Base-by-base conservation (phyloP, 352 stramenopile species). In the Phytophthora gonapodyides region DNA sequence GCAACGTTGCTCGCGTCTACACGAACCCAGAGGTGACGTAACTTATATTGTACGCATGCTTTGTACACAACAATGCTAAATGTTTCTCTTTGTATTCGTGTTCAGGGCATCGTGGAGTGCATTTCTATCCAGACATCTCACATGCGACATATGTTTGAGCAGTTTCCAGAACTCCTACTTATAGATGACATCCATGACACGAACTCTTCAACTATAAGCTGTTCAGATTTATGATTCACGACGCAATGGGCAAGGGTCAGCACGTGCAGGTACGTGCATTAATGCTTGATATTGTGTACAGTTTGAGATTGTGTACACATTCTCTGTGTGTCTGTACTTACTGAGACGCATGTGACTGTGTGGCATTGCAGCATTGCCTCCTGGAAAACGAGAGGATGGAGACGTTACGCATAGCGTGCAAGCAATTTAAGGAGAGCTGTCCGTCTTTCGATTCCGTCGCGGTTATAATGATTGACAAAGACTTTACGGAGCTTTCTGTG, bases 131-230 rank as follows among this genome's bases (percentile, higher is more conserved):
- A 67, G 24, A 45, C 50, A 2, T 7, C n/a, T 24, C 35, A 60
- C 36, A 61, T 55, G 50, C 42, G 36, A 2, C 33, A 17, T 3
- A 54, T 66, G 42, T 61, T 60, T 15, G 42, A 42, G 19, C 31
- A 45, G 15, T 67, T 61, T 17, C 49, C 35, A 9, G 58, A 67
- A 15, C 34, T 67, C 7, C 2, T 67, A 6, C n/a, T 67, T 4
- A 56, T 67, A 16, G 58, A 61, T 43, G 50, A 43, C n/a, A 61
- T 24, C 2, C 58, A 61, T 41, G 49, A 56, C 16, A 56, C 50
- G 5, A 67, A 52, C 42, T 24, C 37, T 50, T 34, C 0, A 59
- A 60, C 16, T 61, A 67, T 35, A 61, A 67, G 19, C 16, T 67
- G 6, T 60, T 61, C 15, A 43, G 38, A n/a, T 51, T 60, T 16